Percentiles rank a stretch among this genome's conserved stretches.
phyloP scores from a whole-genome alignment of 148 eudicot species.

The Rhododendron henanense region DNA sequence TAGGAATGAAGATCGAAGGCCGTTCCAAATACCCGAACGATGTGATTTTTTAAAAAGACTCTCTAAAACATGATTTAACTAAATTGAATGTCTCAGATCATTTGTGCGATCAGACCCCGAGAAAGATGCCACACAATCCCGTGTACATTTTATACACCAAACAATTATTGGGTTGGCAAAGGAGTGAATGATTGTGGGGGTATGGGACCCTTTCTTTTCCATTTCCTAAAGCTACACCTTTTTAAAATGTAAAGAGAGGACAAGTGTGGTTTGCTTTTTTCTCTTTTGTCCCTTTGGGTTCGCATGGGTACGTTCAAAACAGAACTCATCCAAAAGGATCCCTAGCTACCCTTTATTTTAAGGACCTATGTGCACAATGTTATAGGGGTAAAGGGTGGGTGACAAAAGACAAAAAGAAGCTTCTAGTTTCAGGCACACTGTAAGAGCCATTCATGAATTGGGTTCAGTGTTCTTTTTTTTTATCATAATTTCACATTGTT shows the following conservation, averaged over 20 bases:
- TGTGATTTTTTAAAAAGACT: too few relatives aligned
- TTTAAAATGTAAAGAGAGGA: background rate
- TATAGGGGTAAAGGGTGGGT: background rate
- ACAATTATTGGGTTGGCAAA: conserved; percentile 5
- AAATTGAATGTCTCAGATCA: too few relatives aligned
- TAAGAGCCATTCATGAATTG: background rate
- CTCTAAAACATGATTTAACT: too few relatives aligned
- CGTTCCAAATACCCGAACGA: background rate
- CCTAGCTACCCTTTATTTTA: background rate
- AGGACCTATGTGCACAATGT: background rate
- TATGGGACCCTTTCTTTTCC: background rate
- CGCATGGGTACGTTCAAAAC: background rate
- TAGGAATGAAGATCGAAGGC: background rate
- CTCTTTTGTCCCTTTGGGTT: background rate
- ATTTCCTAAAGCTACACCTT: background rate
- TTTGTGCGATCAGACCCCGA: too few relatives aligned
- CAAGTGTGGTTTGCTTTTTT: conserved; percentile 2
- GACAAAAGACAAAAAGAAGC: background rate
- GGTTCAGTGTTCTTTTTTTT: background rate
- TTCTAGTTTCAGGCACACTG: background rate
- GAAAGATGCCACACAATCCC: too few relatives aligned
- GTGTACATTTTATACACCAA: background rate
- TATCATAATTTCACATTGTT: background rate
- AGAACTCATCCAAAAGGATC: background rate
- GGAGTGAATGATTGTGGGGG: background rate